Base-by-base conservation (phyloP, 768 basidiomycete genomes). In the Russula sp. region DNA sequence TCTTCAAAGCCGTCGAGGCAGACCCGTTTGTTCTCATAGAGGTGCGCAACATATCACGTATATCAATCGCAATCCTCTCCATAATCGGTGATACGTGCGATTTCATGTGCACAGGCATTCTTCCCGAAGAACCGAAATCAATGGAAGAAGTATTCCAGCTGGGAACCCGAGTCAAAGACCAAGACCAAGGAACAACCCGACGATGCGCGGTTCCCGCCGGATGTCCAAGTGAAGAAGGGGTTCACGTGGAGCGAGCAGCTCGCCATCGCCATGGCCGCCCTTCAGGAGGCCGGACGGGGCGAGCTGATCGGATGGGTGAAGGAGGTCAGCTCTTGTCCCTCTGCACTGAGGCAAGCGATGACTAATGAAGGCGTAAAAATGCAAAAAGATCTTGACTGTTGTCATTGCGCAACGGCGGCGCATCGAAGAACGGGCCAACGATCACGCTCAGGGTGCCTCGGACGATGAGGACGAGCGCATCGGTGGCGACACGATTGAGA, bases 161-260 rank as follows among this genome's bases (percentile, higher is more conserved):
- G 84, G 82, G 80, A 87, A 73, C 85, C 86, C 0, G 77, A 78
- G 42, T 66, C 65, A 65, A 85, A 74, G 67, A 75, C 72, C 56
- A 52, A 56, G 54, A n/a, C 29, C 58, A 69, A 70, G 43, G 74
- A 77, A n/a, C n/a, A n/a, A n/a, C n/a, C n/a, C 52, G 71, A 71
- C 53, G 81, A 83, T 65, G 75, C 70, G 13, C 72, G 73, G 52
- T 79, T 79, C 70, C 81, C 84, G 42, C 80, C 77, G 14, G 93
- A 95, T 55, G 81, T 96, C 34, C 78, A 83, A 62, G 84, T 96
- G 64, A 89, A 90, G 78, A 91, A 90, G 68, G 92, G 91, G 7
- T 87, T 91, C 73, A 84, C 88, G 16, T 89, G 87, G 85, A 92
- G 85, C 67, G 87, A 98, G 69, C 86, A 98, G 72, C 77, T 98